A percentile compares a stretch with the other conserved stretches of the same genome.
Evolutionary conservation across 345 rosid genomes (phyloP).

Genomic region (Sisymbrium irio): DNA sequence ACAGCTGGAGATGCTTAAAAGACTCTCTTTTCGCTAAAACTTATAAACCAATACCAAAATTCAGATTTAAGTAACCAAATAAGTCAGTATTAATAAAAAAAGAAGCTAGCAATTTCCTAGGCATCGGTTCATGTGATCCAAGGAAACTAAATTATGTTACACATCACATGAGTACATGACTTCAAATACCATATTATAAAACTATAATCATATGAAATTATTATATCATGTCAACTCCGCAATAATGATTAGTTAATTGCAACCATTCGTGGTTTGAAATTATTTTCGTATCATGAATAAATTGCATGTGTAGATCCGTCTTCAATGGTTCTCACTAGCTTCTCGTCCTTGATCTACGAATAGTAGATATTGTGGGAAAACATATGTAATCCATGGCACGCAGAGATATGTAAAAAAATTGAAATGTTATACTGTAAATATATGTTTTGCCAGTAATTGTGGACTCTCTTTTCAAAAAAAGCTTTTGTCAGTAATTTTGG

Average conservation of each 20-base stretch:
- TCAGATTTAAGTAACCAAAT: background rate
- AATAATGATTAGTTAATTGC: background rate
- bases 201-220: background rate
- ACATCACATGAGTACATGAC: slow-evolving; percentile 25
- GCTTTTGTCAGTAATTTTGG: too few relatives aligned
- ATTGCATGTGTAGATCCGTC: slow-evolving; percentile 10
- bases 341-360: background rate
- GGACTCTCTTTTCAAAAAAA: too few relatives aligned
- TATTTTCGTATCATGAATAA: background rate
- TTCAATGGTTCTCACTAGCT: slow-evolving; percentile 9
- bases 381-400: background rate
- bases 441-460: too few relatives aligned
- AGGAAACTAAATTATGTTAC: slow-evolving; percentile 8
- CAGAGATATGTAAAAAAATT: background rate
- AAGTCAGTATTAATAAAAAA: background rate
- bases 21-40: background rate
- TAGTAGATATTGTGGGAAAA: background rate
- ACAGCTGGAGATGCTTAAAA: slow-evolving; percentile 19
- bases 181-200: background rate
- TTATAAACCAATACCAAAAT: background rate
- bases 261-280: background rate
- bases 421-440: background rate
- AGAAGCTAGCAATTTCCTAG: slow-evolving; percentile 7
- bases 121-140: slow-evolving; percentile 27
- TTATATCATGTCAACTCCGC: slow-evolving; percentile 23